Conservation (phyloP, 2,329 filamentous ascomycete genomes). For the Aspergillus piperis region DNA sequence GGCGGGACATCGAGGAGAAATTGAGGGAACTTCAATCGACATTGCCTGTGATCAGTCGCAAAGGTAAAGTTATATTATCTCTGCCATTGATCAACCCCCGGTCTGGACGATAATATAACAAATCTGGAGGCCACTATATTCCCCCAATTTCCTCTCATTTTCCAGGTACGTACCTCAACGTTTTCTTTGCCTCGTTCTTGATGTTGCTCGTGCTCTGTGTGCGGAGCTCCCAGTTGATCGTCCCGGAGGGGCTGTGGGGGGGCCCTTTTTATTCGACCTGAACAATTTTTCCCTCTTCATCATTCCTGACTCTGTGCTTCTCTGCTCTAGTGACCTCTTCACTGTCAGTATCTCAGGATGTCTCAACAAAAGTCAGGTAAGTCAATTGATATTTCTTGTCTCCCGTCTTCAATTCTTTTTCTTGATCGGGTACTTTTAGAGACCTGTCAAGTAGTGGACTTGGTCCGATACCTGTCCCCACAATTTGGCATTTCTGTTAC, state of each 20-base stretch:
- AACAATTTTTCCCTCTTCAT: constrained; percentile 11
- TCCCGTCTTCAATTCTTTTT: constrained; percentile 16
- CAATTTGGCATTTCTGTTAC: constrained; percentile 17
- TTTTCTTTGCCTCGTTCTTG: not conserved
- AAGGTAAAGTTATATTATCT: not conserved
- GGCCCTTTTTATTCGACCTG: constrained; percentile 15
- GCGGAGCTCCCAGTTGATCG: constrained; percentile 5
- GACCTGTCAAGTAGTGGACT: constrained; percentile 23
- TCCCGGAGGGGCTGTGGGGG: constrained; percentile 8
- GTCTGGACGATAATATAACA: not conserved
- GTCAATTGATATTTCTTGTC: constrained; percentile 8
- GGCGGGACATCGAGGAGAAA: constrained; percentile 4
- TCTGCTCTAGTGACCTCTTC: constrained; percentile 26
- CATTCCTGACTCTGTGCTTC: constrained; percentile 9
- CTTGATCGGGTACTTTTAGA: constrained; percentile 10
- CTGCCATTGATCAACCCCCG: not conserved
- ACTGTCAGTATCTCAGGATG: constrained; percentile 32
- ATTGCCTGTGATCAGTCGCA: not conserved
- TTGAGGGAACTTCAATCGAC: not conserved
- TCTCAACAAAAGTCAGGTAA: constrained; percentile 46
- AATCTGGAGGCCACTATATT: not conserved
- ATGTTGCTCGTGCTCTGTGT: not conserved
- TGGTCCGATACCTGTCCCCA: constrained; percentile 18
- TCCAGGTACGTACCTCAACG: not conserved
- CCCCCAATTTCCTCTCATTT: not conserved